Evolutionary conservation across 1,284 basidiomycete species (phyloP), one percentile per base, ranked within the genome.

Genomic region (Chalciporus piperatoides): DNA sequence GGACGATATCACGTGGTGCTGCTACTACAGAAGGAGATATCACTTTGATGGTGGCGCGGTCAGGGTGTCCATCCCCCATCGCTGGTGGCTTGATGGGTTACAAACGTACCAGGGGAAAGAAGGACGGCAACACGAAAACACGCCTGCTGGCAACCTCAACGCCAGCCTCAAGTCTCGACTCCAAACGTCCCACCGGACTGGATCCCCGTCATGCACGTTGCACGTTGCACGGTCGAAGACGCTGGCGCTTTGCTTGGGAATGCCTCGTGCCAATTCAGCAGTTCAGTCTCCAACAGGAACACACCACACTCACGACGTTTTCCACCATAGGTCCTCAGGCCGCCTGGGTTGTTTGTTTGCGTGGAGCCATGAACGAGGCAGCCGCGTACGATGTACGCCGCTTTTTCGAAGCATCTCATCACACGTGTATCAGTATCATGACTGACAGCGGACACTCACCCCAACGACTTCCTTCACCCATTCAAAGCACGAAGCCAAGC

Each of bases 61-160:
- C 39, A 23, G 27, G 9, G 25, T 35, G 27, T 23, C 32, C 32
- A 25, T 35, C n/a, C 9, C 33, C n/a, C 33, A 35, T 35, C 15
- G 41, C 28, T 10, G 24, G 62, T 60, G 59, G 51, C 60, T 64
- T 64, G 62, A 63, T 59, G 39, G 27, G 35, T 57, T 21, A 44
- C 53, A 46, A 42, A 40, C 35, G 5, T 11, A 36, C 41, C 35
- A 40, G 37, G 39, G 21, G 30, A 36, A 17, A 33, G n/a, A 38
- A 6, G 39, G 10, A 32, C 12, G 11, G 12, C 30, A 32, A 35
- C n/a, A 15, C 32, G 32, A 33, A 11, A 33, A n/a, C 32, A 54
- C 35, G 24, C 44, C 46, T 56, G 53, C 46, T 48, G 44, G 49
- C 30, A 49, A 23, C 15, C 54, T 35, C 57, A 42, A 59, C 44